A percentile compares a stretch with the other conserved stretches of the same genome.
phyloP scores from a whole-genome alignment of 1,284 basidiomycete genomes.

The Cryptococcus sp. region DNA sequence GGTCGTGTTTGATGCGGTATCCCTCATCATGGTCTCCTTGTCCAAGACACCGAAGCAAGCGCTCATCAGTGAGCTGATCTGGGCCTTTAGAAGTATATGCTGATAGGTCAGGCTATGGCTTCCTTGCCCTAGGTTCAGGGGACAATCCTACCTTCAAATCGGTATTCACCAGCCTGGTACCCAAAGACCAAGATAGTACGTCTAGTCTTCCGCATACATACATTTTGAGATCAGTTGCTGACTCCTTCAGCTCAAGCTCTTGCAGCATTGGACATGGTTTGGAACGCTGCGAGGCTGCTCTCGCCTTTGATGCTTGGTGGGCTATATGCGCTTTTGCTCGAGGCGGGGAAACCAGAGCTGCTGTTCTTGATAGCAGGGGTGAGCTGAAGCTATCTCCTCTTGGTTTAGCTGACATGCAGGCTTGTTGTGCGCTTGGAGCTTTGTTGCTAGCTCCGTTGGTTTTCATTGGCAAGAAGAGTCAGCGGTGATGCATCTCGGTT shows the following conservation, averaged over 20 bases:
- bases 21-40: constrained; percentile 25
- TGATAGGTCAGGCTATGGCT: constrained; percentile 18
- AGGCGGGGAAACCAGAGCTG: constrained; percentile 26
- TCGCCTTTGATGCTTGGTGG: constrained; percentile 28
- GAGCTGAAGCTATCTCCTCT: too few relatives aligned
- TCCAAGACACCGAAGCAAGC: constrained; percentile 24
- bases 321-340: constrained; percentile 27
- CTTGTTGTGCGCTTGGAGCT: constrained; percentile 1
- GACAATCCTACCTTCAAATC: constrained; percentile 35
- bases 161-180: constrained; percentile 27
- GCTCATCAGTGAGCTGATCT: constrained; percentile 13
- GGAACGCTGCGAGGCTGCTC: constrained; percentile 22
- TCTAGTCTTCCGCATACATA: neutral
- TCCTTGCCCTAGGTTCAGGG: constrained; percentile 28
- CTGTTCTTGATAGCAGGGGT: constrained; percentile 31
- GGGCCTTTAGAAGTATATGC: neutral
- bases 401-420: neutral
- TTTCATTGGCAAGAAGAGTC: neutral
- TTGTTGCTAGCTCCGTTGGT: neutral
- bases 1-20: constrained; percentile 22
- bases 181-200: constrained; percentile 26
- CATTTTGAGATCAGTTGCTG: neutral
- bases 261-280: constrained; percentile 35
- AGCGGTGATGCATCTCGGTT: neutral
- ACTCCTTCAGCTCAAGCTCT: constrained; percentile 20